Evolutionary conservation across 257 asterid species (phyloP), one percentile per base, ranked within the genome.

Genomic region (Cynanchum wilfordii): DNA sequence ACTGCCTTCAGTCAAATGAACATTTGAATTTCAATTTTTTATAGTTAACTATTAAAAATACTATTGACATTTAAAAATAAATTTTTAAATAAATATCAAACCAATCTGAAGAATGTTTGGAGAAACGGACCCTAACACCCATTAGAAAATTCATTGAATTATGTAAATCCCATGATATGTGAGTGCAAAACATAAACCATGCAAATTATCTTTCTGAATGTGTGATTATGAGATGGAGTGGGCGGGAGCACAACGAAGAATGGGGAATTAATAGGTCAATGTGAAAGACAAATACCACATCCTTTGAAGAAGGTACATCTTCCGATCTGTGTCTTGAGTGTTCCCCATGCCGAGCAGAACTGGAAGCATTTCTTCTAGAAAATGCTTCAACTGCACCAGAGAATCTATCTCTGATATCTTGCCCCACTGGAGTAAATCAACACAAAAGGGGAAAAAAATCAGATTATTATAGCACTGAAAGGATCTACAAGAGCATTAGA

Each of bases 381-480:
- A 93, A 87, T 50, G 94, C 92, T 82, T 91, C 98, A 24, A 89
- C 94, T 20, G 97, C 91, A 66, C 98, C 96, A 30, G 96, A 82
- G 77, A 86, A 88, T 81, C 86, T 87, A 52, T 93, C 96, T 64
- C 93, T 90, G 42, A 89, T 78, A 71, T 91, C 98, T 79, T 88
- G 88, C 44, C 95, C 96, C 80, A 83, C 90, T 82, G 83, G 64
- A 72, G 63, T 74, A 60, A 77, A 77, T 50, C 73, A 71, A 27
- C 54, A 25, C 49, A 69, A 80, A 62, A 33, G 49, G 50, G 30
- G 42, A 29, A 38, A 74, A 57, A 44, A 33, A 10, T n/a, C 13
- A 51, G 30, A 66, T 59, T 22, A 52, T 17, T 8, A 33, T 24
- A 57, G 51, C 33, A 38, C 16, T 24, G 51, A 45, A 30, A 7